A percentile compares a stretch with the other conserved stretches of the same genome.
These are phyloP conservation scores for Fragaria vesca DNA, from an alignment of 306 rosid genomes.

Conservation along the genomic window DNA sequence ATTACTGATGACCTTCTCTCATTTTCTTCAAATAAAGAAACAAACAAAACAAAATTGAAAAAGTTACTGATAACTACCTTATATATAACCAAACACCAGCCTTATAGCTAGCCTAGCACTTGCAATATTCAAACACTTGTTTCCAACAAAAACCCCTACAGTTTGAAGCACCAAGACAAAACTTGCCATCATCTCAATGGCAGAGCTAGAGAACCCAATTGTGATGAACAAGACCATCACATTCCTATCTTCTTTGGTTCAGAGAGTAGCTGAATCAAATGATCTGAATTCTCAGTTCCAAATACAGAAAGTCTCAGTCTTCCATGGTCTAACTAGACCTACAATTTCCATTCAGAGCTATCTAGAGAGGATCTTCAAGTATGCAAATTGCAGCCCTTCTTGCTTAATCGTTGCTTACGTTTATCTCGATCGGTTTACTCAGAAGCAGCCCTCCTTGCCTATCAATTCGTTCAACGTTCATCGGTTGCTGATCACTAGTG, in stretches of 20 bases:
- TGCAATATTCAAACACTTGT: constrained; percentile 30
- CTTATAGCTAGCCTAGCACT: constrained; percentile 5
- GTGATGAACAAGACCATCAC: constrained; percentile 67
- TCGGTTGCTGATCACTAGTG: constrained; percentile 86
- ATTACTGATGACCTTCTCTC: neutral
- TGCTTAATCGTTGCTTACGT: constrained; percentile 90
- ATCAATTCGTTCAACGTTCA: constrained; percentile 87
- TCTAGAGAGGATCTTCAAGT: constrained; percentile 85
- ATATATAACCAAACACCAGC: constrained; percentile 18
- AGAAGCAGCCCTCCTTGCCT: constrained; percentile 69
- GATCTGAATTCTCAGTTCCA: constrained; percentile 48
- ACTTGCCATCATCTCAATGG: constrained; percentile 48
- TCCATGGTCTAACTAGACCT: constrained; percentile 86
- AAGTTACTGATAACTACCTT: neutral
- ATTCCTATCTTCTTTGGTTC: constrained; percentile 78
- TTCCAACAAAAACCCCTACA: constrained; percentile 1
- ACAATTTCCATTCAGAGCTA: constrained; percentile 73
- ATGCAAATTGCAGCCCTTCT: constrained; percentile 87
- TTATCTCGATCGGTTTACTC: constrained; percentile 86
- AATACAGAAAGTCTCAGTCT: constrained; percentile 68
- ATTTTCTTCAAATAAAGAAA: neutral
- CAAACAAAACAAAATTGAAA: neutral
- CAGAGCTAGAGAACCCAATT: constrained; percentile 73
- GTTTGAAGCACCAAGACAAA: neutral
- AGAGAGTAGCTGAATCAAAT: constrained; percentile 75